Base-by-base conservation (phyloP, 805 yeast genomes). In the Zygosaccharomyces pseudorouxii region DNA sequence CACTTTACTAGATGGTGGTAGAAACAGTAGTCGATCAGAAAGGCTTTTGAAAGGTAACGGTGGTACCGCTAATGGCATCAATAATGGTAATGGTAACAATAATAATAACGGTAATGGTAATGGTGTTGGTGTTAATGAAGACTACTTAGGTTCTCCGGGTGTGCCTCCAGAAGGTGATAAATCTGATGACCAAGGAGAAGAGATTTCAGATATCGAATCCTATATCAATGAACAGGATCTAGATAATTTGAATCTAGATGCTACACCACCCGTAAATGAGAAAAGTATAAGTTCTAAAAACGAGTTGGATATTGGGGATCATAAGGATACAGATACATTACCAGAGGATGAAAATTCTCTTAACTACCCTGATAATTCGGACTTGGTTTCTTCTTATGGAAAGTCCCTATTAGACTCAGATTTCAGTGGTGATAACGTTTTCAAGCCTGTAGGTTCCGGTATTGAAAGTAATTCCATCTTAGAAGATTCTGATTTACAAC, bases 361-460 rank as follows among this genome's bases (percentile, higher is more conserved):
- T 8, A 19, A 28, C n/a, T 14, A 39, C 9, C 23, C 27, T 18
- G 48, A 38, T 10, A 46, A 43, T 30, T 43, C 55, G 10, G 50
- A 49, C 18, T 40, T 50, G 38, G 60, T 37, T 7, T 67, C 71
- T 1, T 67, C 71, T 4, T 67, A 62, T 45, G 69, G 69, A 11
- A 63, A 60, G 31, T 67, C 71, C 1, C 44, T 67, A 12, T 45
- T 67, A 23, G 69, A 62, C 28, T 67, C 71, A 4, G 70, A 67
- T 33, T 61, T 57, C 46, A 57, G 62, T 25, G 55, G 51, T 1
- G 59, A 52, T 18, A 45, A 48, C 7, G 60, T 48, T 14, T 54
- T 50, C 20, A 58, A 57, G 41, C 45, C 45, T 4, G 52, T 45
- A 6, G 43, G 43, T 5, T 48, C 56, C 4, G 52, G 51, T 8